A percentile compares a stretch with the other conserved stretches of the same genome.
phyloP scores from a whole-genome alignment of 2,329 filamentous ascomycete species.

The Talaromyces sp. region DNA sequence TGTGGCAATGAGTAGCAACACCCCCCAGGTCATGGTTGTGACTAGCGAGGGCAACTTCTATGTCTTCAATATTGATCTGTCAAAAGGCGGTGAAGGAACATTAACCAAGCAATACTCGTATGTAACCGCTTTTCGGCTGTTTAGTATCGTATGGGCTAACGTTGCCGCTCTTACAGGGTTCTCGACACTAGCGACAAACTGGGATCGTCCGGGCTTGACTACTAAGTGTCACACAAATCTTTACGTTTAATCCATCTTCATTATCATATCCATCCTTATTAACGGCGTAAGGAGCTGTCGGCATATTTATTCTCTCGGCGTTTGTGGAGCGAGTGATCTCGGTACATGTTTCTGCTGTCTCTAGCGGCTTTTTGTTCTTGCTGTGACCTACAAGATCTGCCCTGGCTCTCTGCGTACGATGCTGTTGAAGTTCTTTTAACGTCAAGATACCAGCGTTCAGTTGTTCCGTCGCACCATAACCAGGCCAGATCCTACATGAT shows the following conservation, averaged over 20 bases:
- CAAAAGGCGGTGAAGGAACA: constrained; percentile 87
- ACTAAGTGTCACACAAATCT: background rate
- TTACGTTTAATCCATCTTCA: background rate
- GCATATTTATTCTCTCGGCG: background rate
- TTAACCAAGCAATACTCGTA: constrained; percentile 90
- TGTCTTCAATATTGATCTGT: constrained; percentile 91
- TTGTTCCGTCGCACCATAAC: background rate
- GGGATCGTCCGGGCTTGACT: constrained; percentile 17
- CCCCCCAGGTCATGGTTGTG: constrained; percentile 95
- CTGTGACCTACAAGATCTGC: background rate
- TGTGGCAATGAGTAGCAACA: constrained; percentile 94
- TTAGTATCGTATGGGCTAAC: constrained; percentile 13
- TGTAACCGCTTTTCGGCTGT: constrained; percentile 16
- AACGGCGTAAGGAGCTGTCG: background rate
- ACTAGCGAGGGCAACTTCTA: constrained; percentile 95
- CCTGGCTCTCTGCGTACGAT: background rate
- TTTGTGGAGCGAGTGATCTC: background rate
- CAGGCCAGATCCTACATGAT: background rate
- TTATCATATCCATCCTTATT: background rate
- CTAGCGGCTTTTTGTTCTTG: background rate
- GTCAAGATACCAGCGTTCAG: background rate
- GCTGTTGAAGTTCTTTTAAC: background rate
- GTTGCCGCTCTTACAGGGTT: constrained; percentile 23
- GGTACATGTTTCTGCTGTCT: background rate
- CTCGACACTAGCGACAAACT: constrained; percentile 41